These are phyloP conservation scores for Mycena rebaudengoi DNA, from an alignment of 768 basidiomycete species.

Conservation along the genomic window DNA sequence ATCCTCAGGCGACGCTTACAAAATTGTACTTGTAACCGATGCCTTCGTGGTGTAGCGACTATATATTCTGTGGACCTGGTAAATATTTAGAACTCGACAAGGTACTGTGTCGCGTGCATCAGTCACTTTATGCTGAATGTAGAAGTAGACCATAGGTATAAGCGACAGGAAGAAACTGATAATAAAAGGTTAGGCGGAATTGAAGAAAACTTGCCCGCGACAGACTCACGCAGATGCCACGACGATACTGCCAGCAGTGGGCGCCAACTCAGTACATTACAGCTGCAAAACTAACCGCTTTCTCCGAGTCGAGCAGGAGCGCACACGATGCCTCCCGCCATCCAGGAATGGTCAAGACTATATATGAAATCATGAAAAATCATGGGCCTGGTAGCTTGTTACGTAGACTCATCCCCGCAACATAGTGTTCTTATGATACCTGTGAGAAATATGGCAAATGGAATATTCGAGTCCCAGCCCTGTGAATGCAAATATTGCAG, in stretches of 20 bases:
- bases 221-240: constrained; percentile 63
- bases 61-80: constrained; percentile 79
- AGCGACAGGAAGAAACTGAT: constrained; percentile 77
- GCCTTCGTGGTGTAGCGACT: constrained; percentile 79
- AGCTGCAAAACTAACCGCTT: constrained; percentile 54
- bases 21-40: constrained; percentile 78
- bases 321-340: constrained; percentile 72
- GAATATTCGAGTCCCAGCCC: constrained; percentile 45
- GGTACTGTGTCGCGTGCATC: too few species aligned
- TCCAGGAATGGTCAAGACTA: constrained; percentile 91
- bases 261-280: background rate
- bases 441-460: constrained; percentile 61
- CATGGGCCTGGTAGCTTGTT: constrained; percentile 83
- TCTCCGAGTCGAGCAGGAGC: constrained; percentile 59
- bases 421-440: constrained; percentile 79
- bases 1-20: constrained; percentile 39
- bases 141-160: constrained; percentile 83
- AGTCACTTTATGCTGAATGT: constrained; percentile 88
- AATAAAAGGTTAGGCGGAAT: background rate
- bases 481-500: constrained; percentile 64
- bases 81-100: too few species aligned
- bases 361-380: constrained; percentile 89
- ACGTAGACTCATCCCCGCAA: constrained; percentile 96
- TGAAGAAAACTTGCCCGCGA: background rate
- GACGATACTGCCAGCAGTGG: constrained; percentile 50